These are phyloP conservation scores for Chaetothyriales sp. DNA, from an alignment of 2,329 filamentous ascomycete genomes.

Conservation along the genomic window DNA sequence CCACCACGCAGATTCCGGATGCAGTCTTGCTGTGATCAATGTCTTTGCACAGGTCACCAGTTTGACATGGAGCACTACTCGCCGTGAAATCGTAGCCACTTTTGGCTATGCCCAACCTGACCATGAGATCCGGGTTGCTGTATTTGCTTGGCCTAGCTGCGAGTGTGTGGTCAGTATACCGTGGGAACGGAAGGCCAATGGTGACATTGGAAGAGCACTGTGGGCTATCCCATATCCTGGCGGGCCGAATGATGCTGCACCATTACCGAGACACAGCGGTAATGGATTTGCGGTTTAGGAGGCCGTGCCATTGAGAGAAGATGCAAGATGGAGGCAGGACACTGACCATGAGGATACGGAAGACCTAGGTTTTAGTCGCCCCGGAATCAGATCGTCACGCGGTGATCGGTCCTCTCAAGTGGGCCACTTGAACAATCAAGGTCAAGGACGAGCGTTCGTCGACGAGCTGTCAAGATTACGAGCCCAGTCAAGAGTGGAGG, in stretches of 20 bases:
- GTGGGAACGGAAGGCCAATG: slow-evolving; percentile 38
- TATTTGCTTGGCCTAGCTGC: slow-evolving; percentile 91
- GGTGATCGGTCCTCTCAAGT: not conserved
- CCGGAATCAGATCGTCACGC: not conserved
- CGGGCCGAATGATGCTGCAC: slow-evolving; percentile 32
- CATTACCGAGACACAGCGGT: slow-evolving; percentile 4
- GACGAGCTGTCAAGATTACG: not conserved
- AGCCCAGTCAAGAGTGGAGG: slow-evolving; percentile 26
- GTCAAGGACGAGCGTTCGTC: not conserved
- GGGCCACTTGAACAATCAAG: not conserved
- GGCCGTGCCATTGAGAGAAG: slow-evolving; percentile 8
- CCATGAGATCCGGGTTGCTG: slow-evolving; percentile 73
- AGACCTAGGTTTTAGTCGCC: not conserved
- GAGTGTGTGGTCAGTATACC: slow-evolving; percentile 70
- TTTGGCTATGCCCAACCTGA: slow-evolving; percentile 89
- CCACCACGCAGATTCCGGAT: slow-evolving; percentile 72
- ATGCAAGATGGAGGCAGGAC: not conserved
- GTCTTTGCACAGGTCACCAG: slow-evolving; percentile 88
- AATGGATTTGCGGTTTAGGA: slow-evolving; percentile 13
- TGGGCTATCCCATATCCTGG: slow-evolving; percentile 78
- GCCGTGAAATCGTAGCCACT: slow-evolving; percentile 77
- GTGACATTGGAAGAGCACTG: slow-evolving; percentile 43
- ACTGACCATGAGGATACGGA: not conserved
- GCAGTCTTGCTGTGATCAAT: slow-evolving; percentile 74
- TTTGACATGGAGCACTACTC: slow-evolving; percentile 73